Evolutionary conservation across 1,284 basidiomycete species (phyloP).

Genomic region (Moesziomyces antarcticus): DNA sequence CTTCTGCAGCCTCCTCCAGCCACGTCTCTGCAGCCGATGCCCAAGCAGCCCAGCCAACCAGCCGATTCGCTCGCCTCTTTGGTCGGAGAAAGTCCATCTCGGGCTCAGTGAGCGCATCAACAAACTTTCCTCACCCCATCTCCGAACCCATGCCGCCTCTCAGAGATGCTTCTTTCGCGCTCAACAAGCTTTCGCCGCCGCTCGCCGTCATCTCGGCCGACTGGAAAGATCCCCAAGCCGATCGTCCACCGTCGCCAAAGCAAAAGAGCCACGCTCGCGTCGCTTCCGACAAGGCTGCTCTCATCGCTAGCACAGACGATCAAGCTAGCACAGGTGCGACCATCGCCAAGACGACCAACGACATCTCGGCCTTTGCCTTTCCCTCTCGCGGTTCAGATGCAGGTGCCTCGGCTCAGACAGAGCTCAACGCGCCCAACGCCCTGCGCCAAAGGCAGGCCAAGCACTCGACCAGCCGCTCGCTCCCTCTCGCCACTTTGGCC

Average conservation of each 20-base stretch:
- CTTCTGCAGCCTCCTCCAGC: neutral
- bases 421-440: neutral
- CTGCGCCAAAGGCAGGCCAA: conserved; percentile 9
- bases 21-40: neutral
- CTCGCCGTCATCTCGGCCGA: conserved; percentile 29
- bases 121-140: conserved; percentile 1
- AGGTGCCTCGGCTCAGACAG: conserved; percentile 7
- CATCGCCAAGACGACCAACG: conserved; percentile 2
- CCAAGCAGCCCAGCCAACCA: conserved; percentile 1
- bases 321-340: no score
- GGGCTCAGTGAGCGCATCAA: conserved; percentile 1
- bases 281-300: no score
- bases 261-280: neutral
- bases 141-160: conserved; percentile 21
- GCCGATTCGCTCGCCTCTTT: conserved; percentile 29
- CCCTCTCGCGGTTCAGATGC: conserved; percentile 17
- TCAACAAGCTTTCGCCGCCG: conserved; percentile 23
- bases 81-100: conserved; percentile 38
- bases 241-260: neutral
- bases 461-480: conserved; percentile 26
- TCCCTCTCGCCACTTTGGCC: conserved; percentile 17
- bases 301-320: no score
- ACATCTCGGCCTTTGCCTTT: conserved; percentile 23
- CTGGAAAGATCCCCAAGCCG: conserved; percentile 1
- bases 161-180: neutral